phyloP scores from a whole-genome alignment of 345 rosid genomes.

The Ceriops tagal region DNA sequence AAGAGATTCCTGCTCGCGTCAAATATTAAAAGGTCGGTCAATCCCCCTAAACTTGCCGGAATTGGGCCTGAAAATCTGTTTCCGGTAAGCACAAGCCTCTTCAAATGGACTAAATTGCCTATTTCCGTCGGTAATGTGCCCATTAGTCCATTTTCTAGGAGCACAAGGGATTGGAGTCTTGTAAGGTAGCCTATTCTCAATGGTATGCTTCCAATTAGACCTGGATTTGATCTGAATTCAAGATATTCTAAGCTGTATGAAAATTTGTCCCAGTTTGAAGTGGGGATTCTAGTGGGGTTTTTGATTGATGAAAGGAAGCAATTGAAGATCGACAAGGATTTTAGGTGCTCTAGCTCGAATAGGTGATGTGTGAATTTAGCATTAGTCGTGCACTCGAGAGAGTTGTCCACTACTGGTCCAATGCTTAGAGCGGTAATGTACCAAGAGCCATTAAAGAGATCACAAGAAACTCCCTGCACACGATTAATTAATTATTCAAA shows the following conservation, averaged over 20 bases:
- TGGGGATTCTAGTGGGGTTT: constrained; percentile 21
- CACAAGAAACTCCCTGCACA: constrained; percentile 41
- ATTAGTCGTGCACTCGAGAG: constrained; percentile 23
- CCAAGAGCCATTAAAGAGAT: constrained; percentile 31
- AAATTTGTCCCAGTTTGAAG: constrained; percentile 28
- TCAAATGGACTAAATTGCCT: constrained; percentile 24
- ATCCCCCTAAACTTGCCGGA: constrained; percentile 29
- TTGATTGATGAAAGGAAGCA: constrained; percentile 28
- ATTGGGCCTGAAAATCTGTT: constrained; percentile 26
- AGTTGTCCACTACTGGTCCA: constrained; percentile 36
- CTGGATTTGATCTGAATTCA: constrained; percentile 37
- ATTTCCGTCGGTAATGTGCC: constrained; percentile 25
- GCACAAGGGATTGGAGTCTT: constrained; percentile 27
- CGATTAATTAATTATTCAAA: constrained; percentile 1
- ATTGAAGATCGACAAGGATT: constrained; percentile 28
- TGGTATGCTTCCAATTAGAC: constrained; percentile 31
- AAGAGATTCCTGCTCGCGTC: constrained; percentile 39
- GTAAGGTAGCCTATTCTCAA: constrained; percentile 21
- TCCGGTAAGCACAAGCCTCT: constrained; percentile 31
- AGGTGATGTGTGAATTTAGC: constrained; percentile 29
- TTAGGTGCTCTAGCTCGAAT: constrained; percentile 31
- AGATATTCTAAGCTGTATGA: constrained; percentile 22
- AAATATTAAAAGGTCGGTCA: constrained; percentile 29
- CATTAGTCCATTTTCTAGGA: constrained; percentile 33
- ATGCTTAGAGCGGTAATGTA: constrained; percentile 28